phyloP scores from a whole-genome alignment of 2,329 filamentous ascomycete genomes.

The Balansia obtecta region DNA sequence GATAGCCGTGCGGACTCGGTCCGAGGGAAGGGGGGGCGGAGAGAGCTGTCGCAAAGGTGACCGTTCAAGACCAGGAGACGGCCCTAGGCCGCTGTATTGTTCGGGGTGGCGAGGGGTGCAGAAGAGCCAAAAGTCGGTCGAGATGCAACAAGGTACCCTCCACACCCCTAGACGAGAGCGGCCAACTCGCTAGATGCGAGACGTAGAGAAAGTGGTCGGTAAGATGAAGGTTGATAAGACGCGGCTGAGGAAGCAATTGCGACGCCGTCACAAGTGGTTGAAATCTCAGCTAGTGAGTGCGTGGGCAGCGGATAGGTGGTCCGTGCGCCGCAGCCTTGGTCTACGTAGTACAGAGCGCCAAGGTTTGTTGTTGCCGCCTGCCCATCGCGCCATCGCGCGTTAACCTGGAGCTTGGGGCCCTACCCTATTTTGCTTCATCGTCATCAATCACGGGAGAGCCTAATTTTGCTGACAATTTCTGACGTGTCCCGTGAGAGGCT shows the following conservation, averaged over 20 bases:
- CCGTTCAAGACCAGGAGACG: not conserved
- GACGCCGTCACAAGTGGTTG: slow-evolving; percentile 4
- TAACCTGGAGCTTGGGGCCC: not conserved
- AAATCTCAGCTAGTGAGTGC: slow-evolving; percentile 8
- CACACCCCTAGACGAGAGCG: slow-evolving; percentile 10
- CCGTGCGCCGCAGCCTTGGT: slow-evolving; percentile 8
- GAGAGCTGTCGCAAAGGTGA: not conserved
- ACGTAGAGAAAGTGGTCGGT: slow-evolving; percentile 3
- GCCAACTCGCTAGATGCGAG: slow-evolving; percentile 9
- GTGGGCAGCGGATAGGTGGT: slow-evolving; percentile 4
- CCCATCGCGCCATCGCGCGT: too few relatives aligned
- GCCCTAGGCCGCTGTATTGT: not conserved
- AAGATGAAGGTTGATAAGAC: slow-evolving; percentile 2
- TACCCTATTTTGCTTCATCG: not conserved
- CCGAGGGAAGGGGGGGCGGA: not conserved
- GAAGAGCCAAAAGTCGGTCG: slow-evolving; percentile 6
- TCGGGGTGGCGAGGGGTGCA: slow-evolving; percentile 6
- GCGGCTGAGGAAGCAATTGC: slow-evolving; percentile 5
- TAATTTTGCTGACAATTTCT: too few relatives aligned
- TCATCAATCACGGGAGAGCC: too few relatives aligned
- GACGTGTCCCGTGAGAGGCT: too few relatives aligned
- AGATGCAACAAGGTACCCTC: slow-evolving; percentile 6
- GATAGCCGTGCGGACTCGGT: not conserved
- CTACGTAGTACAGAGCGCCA: not conserved
- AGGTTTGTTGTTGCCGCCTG: too few relatives aligned